phyloP scores from a whole-genome alignment of 108 stramenopile species.

The Skeletonema costatum region DNA sequence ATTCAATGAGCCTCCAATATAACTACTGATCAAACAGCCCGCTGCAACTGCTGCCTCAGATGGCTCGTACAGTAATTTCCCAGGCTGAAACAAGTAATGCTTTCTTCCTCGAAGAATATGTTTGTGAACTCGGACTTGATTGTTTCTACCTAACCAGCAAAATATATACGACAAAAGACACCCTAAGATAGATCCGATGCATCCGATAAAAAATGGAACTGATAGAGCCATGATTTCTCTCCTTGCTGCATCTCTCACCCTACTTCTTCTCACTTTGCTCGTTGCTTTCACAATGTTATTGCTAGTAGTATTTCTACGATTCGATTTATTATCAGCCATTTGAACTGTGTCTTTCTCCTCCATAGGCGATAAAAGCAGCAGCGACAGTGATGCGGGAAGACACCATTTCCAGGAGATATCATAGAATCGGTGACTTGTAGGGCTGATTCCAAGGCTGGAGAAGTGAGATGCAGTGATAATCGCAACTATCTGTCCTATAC shows the following conservation, averaged over 20 bases:
- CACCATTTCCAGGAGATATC: constrained; percentile 32
- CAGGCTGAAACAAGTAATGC: constrained; percentile 23
- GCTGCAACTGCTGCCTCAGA: constrained; percentile 34
- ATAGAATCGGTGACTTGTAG: constrained; percentile 18
- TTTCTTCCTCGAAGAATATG: constrained; percentile 19
- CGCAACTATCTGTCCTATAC: constrained; percentile 17
- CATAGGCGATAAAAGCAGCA: constrained; percentile 26
- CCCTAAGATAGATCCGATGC: constrained; percentile 66
- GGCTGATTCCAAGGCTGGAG: constrained; percentile 7
- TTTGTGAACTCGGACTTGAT: constrained; percentile 14
- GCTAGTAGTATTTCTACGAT: not conserved
- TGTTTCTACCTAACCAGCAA: constrained; percentile 21
- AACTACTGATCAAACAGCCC: constrained; percentile 27
- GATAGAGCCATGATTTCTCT: constrained; percentile 29
- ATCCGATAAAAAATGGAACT: constrained; percentile 66
- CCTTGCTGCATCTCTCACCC: constrained; percentile 6
- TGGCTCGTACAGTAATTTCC: constrained; percentile 20
- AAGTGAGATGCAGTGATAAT: constrained; percentile 30
- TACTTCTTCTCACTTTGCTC: not conserved
- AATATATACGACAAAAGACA: constrained; percentile 49
- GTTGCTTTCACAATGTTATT: not conserved
- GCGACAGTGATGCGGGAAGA: constrained; percentile 30
- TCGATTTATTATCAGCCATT: not conserved
- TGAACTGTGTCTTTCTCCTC: not conserved
- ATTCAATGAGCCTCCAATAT: constrained; percentile 37